These are phyloP conservation scores for Salvia splendens DNA, from an alignment of 257 asterid genomes.

Conservation along the genomic window DNA sequence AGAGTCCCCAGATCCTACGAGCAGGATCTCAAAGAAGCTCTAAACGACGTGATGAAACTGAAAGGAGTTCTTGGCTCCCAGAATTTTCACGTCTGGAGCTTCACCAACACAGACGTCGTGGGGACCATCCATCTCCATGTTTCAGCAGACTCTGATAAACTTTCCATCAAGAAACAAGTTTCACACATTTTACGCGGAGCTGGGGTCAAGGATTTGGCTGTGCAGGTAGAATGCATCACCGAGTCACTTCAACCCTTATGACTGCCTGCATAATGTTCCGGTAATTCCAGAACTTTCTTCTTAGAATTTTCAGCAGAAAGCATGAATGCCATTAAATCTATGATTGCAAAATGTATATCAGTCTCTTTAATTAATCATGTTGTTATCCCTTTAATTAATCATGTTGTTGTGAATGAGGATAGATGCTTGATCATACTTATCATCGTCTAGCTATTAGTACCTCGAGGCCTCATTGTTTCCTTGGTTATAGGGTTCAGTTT, in stretches of 20 bases:
- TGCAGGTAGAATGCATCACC: constrained; percentile 66
- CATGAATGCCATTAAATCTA: not conserved
- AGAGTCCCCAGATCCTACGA: constrained; percentile 85
- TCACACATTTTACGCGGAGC: constrained; percentile 55
- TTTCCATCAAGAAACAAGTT: constrained; percentile 48
- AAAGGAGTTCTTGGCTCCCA: constrained; percentile 70
- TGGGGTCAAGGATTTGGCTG: constrained; percentile 77
- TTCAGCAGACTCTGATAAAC: constrained; percentile 56
- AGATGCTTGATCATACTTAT: not conserved
- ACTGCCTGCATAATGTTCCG: constrained; percentile 24
- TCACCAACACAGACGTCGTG: constrained; percentile 76
- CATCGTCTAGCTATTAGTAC: not conserved
- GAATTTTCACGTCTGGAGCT: constrained; percentile 84
- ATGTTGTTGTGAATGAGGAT: not conserved
- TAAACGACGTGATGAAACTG: constrained; percentile 51
- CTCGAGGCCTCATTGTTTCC: constrained; percentile 11
- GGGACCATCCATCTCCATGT: constrained; percentile 87
- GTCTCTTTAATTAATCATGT: too few species aligned
- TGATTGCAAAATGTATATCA: too few species aligned
- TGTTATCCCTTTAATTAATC: not conserved
- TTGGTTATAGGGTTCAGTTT: constrained; percentile 27
- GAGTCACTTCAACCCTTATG: constrained; percentile 20
- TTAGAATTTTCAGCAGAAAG: not conserved
- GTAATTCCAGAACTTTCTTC: constrained; percentile 17
- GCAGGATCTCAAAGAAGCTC: constrained; percentile 61